Conservation (phyloP, 306 rosid genomes). For the Sicyos edulis region DNA sequence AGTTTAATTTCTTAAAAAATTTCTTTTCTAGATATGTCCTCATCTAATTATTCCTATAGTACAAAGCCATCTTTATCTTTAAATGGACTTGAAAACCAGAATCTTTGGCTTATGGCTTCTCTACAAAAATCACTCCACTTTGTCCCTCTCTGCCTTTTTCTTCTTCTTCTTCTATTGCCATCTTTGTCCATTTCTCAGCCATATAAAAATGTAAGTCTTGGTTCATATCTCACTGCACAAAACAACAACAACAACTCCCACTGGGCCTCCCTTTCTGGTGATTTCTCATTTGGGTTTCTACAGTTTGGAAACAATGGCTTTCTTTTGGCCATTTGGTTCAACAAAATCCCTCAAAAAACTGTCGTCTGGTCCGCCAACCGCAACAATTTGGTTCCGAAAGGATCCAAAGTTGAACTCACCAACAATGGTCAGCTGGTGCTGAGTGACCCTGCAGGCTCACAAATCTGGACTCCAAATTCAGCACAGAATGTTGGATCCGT, state of each 20-base stretch:
- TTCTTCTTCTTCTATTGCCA: slow-evolving; percentile 13
- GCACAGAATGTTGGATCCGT: background rate
- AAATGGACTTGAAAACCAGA: too few relatives aligned
- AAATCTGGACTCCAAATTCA: background rate
- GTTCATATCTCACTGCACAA: slow-evolving; percentile 18
- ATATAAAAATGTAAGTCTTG: slow-evolving; percentile 18
- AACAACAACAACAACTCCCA: background rate
- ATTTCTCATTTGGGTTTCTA: slow-evolving; percentile 41
- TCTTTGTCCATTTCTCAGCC: slow-evolving; percentile 20
- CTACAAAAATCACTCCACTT: background rate
- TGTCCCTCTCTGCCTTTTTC: background rate
- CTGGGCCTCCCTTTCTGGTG: slow-evolving; percentile 32
- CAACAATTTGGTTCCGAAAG: slow-evolving; percentile 12
- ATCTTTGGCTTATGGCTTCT: background rate
- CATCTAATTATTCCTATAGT: too few relatives aligned
- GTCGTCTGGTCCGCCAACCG: slow-evolving; percentile 38
- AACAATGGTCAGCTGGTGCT: slow-evolving; percentile 20
- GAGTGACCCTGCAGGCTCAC: too few relatives aligned
- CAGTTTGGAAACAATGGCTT: slow-evolving; percentile 17
- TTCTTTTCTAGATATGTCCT: too few relatives aligned
- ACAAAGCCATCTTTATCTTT: too few relatives aligned
- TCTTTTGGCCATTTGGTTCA: slow-evolving; percentile 39
- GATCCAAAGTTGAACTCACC: slow-evolving; percentile 36
- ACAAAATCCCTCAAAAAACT: slow-evolving; percentile 32
- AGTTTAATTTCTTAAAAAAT: too few relatives aligned